Base-by-base conservation (phyloP, 192 early-diverging fungal species). In the Glomus cerebriforme region DNA sequence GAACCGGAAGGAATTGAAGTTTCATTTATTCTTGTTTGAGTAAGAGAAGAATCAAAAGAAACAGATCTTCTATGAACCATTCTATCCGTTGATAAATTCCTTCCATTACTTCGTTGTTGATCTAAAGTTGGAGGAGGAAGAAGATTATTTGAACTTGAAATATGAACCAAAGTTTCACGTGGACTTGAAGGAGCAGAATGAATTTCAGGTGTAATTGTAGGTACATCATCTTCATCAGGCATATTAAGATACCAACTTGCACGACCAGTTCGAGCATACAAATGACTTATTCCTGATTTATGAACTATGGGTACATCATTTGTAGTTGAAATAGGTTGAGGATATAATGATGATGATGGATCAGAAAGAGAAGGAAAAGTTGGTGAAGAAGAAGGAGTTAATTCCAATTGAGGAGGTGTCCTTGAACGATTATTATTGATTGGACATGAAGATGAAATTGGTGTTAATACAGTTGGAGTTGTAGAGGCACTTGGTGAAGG, bases 201-300 rank as follows among this genome's bases (percentile, higher is more conserved):
- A 34, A 73, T 73, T 27, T 73, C 72, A 58, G 47, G 31, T n/a
- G 45, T 58, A 12, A 39, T 29, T 26, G 49, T 27, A 27, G 26
- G n/a, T 1, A 24, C 27, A 73, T 73, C 72, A 58, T 73, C 72
- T 24, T 68, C 66, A 59, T 73, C 72, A 17, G 72, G 43, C 72
- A 73, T 31, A 73, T 73, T 58, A 27, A 73, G 47, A 73, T 73
- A 59, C 47, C 72, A 58, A 59, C 12, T 73, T 49, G 47, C 17
- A 58, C 72, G 7, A 27, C 17, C 27, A 19, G 49, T 31, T 22
- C 72, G 43, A 39, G 29, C 17, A 27, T 32, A 73, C 35, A 73
- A 22, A 73, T 59, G 13, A 22, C 13, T 34, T 73, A 54, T 58
- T 67, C 49, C 19, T 54, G 47, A 49, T 17, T 54, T 17, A 54